Evolutionary conservation across 2,329 filamentous ascomycete species (phyloP).

Genomic region (Stagonosporopsis cucurbitacearum): DNA sequence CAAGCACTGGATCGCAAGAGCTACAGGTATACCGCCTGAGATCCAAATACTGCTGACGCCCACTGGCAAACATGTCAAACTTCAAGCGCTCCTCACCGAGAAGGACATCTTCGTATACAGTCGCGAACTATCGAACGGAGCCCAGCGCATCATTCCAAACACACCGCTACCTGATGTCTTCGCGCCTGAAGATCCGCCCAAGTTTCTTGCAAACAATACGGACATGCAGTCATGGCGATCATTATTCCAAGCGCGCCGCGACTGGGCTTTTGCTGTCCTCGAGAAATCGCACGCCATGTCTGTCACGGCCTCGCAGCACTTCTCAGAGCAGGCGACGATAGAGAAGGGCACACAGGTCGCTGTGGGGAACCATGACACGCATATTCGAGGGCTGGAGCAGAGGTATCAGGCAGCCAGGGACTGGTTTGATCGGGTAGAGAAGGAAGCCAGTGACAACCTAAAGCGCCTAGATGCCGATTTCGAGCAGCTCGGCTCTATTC

Average conservation of each 20-base stretch:
- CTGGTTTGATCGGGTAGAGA: slow-evolving; percentile 72
- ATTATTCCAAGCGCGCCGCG: slow-evolving; percentile 78
- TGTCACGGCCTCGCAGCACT: slow-evolving; percentile 66
- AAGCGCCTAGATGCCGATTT: slow-evolving; percentile 73
- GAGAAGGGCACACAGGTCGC: slow-evolving; percentile 82
- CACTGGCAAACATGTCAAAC: slow-evolving; percentile 82
- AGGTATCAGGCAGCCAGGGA: slow-evolving; percentile 74
- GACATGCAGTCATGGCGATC: slow-evolving; percentile 87
- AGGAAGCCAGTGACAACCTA: slow-evolving; percentile 70
- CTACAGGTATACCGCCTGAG: slow-evolving; percentile 74
- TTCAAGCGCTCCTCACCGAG: slow-evolving; percentile 80
- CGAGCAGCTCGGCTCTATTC: slow-evolving; percentile 67
- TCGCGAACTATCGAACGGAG: slow-evolving; percentile 60
- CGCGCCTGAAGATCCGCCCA: slow-evolving; percentile 70
- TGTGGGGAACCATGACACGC: slow-evolving; percentile 80
- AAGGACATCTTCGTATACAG: slow-evolving; percentile 94
- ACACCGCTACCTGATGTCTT: slow-evolving; percentile 64
- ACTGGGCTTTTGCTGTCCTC: slow-evolving; percentile 77
- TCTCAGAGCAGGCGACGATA: slow-evolving; percentile 77
- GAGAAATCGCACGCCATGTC: slow-evolving; percentile 73
- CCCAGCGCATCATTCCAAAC: slow-evolving; percentile 58
- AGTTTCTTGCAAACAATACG: slow-evolving; percentile 79
- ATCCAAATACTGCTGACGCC: slow-evolving; percentile 88
- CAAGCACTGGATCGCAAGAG: slow-evolving; percentile 77
- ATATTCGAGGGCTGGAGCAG: slow-evolving; percentile 73